phyloP scores from a whole-genome alignment of 129 eudicot genomes.

The Lactuca sativa region DNA sequence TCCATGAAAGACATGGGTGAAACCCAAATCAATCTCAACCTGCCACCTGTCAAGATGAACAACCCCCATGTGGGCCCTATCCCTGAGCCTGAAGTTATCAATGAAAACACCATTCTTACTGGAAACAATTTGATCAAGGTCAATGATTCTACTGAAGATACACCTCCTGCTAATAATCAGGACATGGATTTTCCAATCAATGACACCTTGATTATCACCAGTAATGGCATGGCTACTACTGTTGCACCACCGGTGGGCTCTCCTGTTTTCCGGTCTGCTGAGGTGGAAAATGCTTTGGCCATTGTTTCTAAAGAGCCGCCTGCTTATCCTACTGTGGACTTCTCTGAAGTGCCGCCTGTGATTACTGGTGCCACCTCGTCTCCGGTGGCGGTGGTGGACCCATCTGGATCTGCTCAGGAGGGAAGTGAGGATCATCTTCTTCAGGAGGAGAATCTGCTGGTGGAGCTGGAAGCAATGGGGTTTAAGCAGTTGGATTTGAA shows the following conservation, averaged over 20 bases:
- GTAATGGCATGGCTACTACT: constrained; percentile 20
- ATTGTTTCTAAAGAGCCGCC: constrained; percentile 24
- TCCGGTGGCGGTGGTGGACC: constrained; percentile 19
- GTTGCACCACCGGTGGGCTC: constrained; percentile 22
- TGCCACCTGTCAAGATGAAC: constrained; percentile 44
- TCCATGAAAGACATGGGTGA: constrained; percentile 46
- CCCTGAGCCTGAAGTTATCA: too few species aligned
- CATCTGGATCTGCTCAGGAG: constrained; percentile 10
- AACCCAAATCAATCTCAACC: constrained; percentile 51
- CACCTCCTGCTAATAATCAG: constrained; percentile 39
- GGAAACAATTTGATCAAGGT: constrained; percentile 28
- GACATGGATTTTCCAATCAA: constrained; percentile 72
- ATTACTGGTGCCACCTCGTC: constrained; percentile 12
- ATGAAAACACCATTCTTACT: constrained; percentile 10
- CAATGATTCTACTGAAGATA: constrained; percentile 19
- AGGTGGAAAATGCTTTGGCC: constrained; percentile 18
- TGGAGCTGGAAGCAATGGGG: constrained; percentile 76
- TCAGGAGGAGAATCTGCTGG: constrained; percentile 52
- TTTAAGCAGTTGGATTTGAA: constrained; percentile 63
- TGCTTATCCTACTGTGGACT: constrained; percentile 46
- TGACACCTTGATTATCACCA: constrained; percentile 50
- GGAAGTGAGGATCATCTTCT: constrained; percentile 10
- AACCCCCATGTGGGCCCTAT: too few species aligned
- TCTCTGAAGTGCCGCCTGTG: constrained; percentile 25
- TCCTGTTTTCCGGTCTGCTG: constrained; percentile 7